Evolutionary conservation across 208 protist species (phyloP).

Genomic region (Tetramitus jugosus): DNA sequence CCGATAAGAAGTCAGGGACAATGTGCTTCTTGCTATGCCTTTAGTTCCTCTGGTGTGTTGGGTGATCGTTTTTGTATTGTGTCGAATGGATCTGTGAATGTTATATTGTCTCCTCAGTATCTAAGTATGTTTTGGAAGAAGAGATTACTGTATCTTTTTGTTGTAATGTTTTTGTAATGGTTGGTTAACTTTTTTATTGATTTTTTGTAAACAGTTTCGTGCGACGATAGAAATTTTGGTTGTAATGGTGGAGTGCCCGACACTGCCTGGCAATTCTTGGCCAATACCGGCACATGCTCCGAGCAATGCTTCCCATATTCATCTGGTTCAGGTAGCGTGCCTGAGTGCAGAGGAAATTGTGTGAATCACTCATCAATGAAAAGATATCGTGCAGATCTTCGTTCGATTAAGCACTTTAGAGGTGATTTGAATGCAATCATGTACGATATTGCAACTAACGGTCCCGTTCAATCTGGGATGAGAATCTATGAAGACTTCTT

Average conservation of each 20-base stretch:
- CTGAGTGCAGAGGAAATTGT: not conserved
- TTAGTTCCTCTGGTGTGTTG: slow-evolving; percentile 47
- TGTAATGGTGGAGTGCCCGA: not conserved
- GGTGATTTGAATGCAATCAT: slow-evolving; percentile 54
- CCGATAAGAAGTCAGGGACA: slow-evolving; percentile 1
- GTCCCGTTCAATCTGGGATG: slow-evolving; percentile 74
- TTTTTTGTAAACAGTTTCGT: too few species aligned
- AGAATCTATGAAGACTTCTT: slow-evolving; percentile 55
- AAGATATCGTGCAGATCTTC: not conserved
- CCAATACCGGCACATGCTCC: not conserved
- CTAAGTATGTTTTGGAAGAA: too few species aligned
- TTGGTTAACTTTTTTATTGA: too few species aligned
- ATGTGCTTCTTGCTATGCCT: slow-evolving; percentile 10
- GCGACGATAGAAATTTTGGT: not conserved
- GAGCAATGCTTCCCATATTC: not conserved
- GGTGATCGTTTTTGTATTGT: slow-evolving; percentile 74
- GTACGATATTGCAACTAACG: slow-evolving; percentile 71
- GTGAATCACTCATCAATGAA: not conserved
- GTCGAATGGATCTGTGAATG: slow-evolving; percentile 42
- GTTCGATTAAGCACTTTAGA: not conserved
- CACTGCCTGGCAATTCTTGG: not conserved
- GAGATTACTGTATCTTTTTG: too few species aligned
- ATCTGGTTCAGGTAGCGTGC: not conserved
- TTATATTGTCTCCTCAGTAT: slow-evolving; percentile 11
- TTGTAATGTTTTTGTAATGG: too few species aligned